These are phyloP conservation scores for Myxozyma neotropica DNA, from an alignment of 805 yeast species.

Conservation along the genomic window DNA sequence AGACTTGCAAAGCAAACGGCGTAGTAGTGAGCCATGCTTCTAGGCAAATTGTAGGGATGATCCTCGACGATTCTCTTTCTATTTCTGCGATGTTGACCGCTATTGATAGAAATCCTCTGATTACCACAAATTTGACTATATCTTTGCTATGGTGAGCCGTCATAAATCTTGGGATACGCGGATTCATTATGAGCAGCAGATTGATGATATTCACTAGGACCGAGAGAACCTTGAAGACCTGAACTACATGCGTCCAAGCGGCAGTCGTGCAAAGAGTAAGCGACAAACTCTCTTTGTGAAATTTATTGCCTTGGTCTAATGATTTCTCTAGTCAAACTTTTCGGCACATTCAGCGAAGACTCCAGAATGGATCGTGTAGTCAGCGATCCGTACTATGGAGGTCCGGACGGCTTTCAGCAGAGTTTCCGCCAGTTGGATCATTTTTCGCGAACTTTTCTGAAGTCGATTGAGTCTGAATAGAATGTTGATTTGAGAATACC, in stretches of 20 bases:
- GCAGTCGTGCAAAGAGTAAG: conserved; percentile 37
- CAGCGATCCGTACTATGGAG: conserved; percentile 94
- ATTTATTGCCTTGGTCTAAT: no score
- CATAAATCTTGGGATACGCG: no score
- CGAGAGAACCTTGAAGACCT: conserved; percentile 51
- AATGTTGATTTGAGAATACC: no score
- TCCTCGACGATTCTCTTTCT: conserved; percentile 40
- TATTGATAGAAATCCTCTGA: conserved; percentile 41
- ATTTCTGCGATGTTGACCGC: not conserved
- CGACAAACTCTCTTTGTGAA: no score
- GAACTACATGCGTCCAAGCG: conserved; percentile 48
- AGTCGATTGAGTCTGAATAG: no score
- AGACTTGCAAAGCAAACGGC: conserved; percentile 68
- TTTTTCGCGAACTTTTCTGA: conserved; percentile 71
- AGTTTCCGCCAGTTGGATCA: conserved; percentile 75
- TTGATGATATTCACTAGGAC: conserved; percentile 43
- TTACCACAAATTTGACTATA: conserved; percentile 55
- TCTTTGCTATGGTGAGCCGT: conserved; percentile 52
- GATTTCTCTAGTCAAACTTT: conserved; percentile 62
- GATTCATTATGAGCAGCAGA: not conserved
- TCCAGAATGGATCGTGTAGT: conserved; percentile 57
- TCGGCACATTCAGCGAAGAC: conserved; percentile 79
- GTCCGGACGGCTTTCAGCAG: conserved; percentile 74
- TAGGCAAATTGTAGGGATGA: conserved; percentile 57
- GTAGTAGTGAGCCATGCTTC: conserved; percentile 76